phyloP scores from a whole-genome alignment of 805 yeast species.

The Zygosaccharomyces bisporus region DNA sequence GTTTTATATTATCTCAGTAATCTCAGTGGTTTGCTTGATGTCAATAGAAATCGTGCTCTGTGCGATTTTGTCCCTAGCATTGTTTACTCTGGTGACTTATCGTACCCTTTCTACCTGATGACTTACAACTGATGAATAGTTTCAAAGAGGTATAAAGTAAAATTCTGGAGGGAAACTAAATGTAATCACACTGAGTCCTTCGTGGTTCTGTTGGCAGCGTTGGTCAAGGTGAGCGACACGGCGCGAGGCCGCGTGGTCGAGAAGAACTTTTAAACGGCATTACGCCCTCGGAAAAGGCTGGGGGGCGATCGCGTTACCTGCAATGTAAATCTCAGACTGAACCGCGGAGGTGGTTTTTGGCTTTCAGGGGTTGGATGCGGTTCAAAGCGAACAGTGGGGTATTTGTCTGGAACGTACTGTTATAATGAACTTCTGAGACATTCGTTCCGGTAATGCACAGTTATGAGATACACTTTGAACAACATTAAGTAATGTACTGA shows the following conservation, averaged over 20 bases:
- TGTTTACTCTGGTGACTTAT: neutral
- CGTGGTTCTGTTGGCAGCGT: no score
- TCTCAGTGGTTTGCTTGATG: neutral
- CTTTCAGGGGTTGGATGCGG: neutral
- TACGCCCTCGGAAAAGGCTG: neutral
- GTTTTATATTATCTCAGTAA: neutral
- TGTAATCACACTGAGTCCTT: no score
- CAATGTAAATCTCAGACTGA: neutral
- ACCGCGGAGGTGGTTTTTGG: neutral
- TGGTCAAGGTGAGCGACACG: no score
- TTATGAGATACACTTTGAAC: neutral
- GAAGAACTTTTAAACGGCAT: neutral
- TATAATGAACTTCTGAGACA: neutral
- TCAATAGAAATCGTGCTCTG: neutral
- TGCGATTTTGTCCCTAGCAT: neutral
- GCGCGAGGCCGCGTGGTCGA: no score
- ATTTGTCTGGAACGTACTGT: neutral
- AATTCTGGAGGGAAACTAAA: no score
- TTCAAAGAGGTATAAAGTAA: neutral
- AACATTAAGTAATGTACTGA: neutral
- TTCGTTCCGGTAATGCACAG: no score
- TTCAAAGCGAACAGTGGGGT: neutral
- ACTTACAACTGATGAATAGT: neutral
- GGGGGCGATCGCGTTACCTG: neutral
- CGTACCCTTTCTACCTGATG: neutral